Evolutionary conservation across 202 grass and related monocot genomes (phyloP).

Genomic region (Carex arenaria): DNA sequence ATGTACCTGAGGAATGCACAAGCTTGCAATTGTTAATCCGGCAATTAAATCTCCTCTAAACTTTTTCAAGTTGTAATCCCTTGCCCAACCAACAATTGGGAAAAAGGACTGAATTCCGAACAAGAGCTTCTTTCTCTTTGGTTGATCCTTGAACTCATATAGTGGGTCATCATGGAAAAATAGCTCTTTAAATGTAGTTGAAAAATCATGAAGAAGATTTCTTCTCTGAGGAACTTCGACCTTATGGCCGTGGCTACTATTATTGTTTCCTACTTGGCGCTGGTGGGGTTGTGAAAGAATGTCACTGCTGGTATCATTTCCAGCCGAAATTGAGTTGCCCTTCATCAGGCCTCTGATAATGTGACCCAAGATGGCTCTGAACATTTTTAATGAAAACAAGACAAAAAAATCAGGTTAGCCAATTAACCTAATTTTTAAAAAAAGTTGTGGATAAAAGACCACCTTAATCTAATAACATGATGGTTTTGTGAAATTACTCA

Average conservation of each 20-base stretch:
- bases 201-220: conserved; percentile 33
- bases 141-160: conserved; percentile 58
- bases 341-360: conserved; percentile 8
- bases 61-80: conserved; percentile 52
- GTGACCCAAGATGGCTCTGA: conserved; percentile 5
- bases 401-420: not conserved
- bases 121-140: conserved; percentile 45
- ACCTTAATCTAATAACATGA: not conserved
- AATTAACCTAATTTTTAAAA: not conserved
- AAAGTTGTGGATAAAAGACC: not conserved
- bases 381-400: not conserved
- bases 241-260: conserved; percentile 27
- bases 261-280: not conserved
- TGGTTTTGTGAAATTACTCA: not conserved
- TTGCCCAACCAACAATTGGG: conserved; percentile 67
- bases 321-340: not conserved
- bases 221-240: conserved; percentile 44
- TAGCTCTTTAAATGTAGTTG: conserved; percentile 46
- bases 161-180: conserved; percentile 78
- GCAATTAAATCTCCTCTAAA: conserved; percentile 63
- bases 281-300: not conserved
- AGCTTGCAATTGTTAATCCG: conserved; percentile 75
- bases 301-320: too few relatives aligned
- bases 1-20: conserved; percentile 78
- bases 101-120: conserved; percentile 57